phyloP scores from a whole-genome alignment of 352 stramenopile genomes.

The Phytopythium delawarense region DNA sequence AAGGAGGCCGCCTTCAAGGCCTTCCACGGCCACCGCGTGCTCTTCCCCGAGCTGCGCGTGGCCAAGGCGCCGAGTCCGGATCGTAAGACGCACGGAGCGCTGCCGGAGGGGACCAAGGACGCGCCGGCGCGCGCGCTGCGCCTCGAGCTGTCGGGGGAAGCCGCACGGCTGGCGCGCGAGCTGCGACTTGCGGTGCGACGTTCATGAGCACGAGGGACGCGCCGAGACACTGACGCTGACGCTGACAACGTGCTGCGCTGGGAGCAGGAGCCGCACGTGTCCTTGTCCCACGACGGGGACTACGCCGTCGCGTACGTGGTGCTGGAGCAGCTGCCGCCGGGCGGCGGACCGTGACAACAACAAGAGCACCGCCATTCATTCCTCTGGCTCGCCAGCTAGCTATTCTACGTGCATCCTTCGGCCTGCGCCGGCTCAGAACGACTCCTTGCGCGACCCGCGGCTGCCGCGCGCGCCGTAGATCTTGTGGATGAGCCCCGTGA shows the following conservation, averaged over 20 bases:
- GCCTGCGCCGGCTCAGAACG: conserved; percentile 27
- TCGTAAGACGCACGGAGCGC: not conserved
- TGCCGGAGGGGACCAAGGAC: conserved; percentile 26
- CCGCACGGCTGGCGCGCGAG: conserved; percentile 39
- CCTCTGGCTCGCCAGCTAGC: not conserved
- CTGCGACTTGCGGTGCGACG: conserved; percentile 43
- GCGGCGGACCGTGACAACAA: not conserved
- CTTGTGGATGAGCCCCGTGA: conserved; percentile 52
- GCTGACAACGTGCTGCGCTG: not conserved
- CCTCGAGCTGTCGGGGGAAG: conserved; percentile 61
- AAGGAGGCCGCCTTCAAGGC: conserved; percentile 86
- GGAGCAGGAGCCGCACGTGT: conserved; percentile 54
- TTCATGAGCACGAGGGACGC: not conserved
- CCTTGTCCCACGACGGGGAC: conserved; percentile 78
- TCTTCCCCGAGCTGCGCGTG: conserved; percentile 70
- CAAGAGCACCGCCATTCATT: not conserved
- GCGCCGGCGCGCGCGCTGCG: conserved; percentile 31
- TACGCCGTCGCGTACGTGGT: conserved; percentile 80
- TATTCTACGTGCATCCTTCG: not conserved
- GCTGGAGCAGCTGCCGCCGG: conserved; percentile 38
- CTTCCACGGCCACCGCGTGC: conserved; percentile 72
- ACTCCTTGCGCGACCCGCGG: conserved; percentile 39
- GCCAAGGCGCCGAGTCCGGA: not conserved
- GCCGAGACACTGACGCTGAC: not conserved
- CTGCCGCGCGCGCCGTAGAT: conserved; percentile 59